Evolutionary conservation across 2,329 filamentous ascomycete genomes (phyloP), one percentile per base, ranked within the genome.

Genomic region (Alternaria incomplexa): DNA sequence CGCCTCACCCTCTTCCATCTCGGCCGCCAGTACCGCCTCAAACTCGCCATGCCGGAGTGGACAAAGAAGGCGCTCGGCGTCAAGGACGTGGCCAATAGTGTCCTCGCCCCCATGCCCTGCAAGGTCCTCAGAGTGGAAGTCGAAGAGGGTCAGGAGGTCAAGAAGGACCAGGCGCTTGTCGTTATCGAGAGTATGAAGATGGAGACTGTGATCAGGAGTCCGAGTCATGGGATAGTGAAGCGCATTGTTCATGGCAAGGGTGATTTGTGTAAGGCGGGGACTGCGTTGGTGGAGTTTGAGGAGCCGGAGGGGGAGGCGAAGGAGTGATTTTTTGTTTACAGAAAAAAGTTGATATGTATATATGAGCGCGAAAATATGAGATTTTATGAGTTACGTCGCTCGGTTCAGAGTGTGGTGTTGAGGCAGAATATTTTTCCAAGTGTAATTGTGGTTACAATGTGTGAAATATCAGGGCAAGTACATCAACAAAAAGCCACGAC

Each of bases 91-190:
- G 85, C 89, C 7, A 94, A 95, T 63, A 96, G 91, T 56, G 93
- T 98, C 2, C 85, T 92, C 23, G 93, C 96, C 22, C 96, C 96
- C 0, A 99, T 99, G 96, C 96, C 96, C 2, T 98, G 96, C 82
- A 98, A 98, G 83, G 91, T 99, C 25, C 82, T 99, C 65, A 89
- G 93, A 68, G 96, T 97, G 51, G 92, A 97, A 79, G 93, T 97
- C 0, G 82, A 86, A 26, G 93, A 93, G 71, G 96, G 96, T 0
- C 89, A 97, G 67, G 82, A 81, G 50, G 96, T 99, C 15, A 89
- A 89, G 77, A 96, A 95, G 82, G 94, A 95, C 48, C 89, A 95
- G 61, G 89, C 93, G 7, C 83, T 99, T 61, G 92, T 98, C 12
- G 93, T 98, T 6, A 81, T 81, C 63, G 81, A 83, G 72, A 83